These are phyloP conservation scores for Parietaria judaica DNA, from an alignment of 306 rosid species.

Conservation along the genomic window DNA sequence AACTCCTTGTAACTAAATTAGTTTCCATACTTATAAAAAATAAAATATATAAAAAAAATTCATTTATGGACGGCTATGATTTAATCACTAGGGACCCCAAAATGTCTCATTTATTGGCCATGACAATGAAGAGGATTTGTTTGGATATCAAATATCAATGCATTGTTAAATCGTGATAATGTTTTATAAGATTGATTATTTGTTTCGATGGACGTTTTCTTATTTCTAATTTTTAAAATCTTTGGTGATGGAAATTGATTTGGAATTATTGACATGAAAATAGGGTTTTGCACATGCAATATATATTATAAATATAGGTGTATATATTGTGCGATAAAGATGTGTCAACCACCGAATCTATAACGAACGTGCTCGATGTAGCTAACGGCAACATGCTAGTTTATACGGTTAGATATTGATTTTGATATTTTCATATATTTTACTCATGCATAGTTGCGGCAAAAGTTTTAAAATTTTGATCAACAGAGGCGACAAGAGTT, in stretches of 20 bases:
- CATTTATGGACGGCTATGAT: not conserved
- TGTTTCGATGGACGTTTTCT: constrained; percentile 8
- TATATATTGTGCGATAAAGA: constrained; percentile 18
- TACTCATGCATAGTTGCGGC: too few relatives aligned
- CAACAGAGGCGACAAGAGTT: too few relatives aligned
- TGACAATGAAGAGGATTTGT: not conserved
- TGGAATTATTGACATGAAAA: constrained; percentile 4
- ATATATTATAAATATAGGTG: not conserved
- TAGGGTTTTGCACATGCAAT: not conserved
- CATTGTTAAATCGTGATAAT: constrained; percentile 1
- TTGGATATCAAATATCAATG: constrained; percentile 11
- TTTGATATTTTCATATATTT: not conserved
- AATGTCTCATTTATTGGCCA: not conserved
- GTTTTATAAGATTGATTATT: constrained; percentile 1
- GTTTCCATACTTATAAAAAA: not conserved
- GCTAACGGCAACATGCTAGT: not conserved
- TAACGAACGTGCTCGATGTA: not conserved
- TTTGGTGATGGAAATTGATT: not conserved
- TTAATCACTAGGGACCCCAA: not conserved
- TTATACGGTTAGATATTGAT: not conserved
- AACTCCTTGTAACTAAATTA: not conserved
- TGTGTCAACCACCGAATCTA: constrained; percentile 17
- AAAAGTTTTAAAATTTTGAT: not conserved
- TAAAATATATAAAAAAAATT: not conserved
- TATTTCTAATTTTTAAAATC: not conserved